Base-by-base conservation (phyloP, 2,329 filamentous ascomycete species). In the Monilinia vaccinii-corymbosi region DNA sequence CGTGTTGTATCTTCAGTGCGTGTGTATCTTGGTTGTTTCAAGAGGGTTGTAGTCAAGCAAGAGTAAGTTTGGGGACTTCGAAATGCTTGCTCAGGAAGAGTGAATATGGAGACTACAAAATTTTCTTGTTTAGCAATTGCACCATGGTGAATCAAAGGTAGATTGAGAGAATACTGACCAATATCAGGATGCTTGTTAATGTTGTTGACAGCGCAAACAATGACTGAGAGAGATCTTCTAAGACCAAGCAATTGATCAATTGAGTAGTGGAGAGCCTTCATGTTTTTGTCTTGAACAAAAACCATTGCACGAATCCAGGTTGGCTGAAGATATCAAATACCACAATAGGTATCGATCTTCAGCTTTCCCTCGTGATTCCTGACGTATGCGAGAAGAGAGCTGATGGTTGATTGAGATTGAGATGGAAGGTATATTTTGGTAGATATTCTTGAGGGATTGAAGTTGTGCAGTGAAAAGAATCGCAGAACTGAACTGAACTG, bases 141-240 rank as follows among this genome's bases (percentile, higher is more conserved):
- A 1, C 14, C 14, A 16, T 18, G 42, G 28, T 31, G 40, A 23
- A 49, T 52, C 8, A 16, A 28, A 8, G 34, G 34, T 36, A 25
- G 31, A 9, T 32, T 2, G 13, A 25, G 16, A n/a, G 25, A n/a
- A 51, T 21, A 62, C 64, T 38, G 61, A 71, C 70, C 64, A 62
- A 70, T 65, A 42, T 70, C 67, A 38, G 65, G 51, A 55, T 67
- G 66, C 48, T 64, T 64, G 58, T 65, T 68, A n/a, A 72, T 58
- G 25, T 67, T 68, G 13, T 62, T 51, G 23, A 71, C 49, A n/a
- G 63, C 49, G 46, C 61, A 68, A 44, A 46, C 62, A 34, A 69
- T 55, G 23, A 66, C 42, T 3, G 67, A 62, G 56, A 70, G 66
- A 9, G 66, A 63, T 31, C 32, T 62, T 60, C 65, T 66, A 60